Evolutionary conservation across 495 filamentous ascomycete genomes (phyloP).

Genomic region (Daldinia grandis): DNA sequence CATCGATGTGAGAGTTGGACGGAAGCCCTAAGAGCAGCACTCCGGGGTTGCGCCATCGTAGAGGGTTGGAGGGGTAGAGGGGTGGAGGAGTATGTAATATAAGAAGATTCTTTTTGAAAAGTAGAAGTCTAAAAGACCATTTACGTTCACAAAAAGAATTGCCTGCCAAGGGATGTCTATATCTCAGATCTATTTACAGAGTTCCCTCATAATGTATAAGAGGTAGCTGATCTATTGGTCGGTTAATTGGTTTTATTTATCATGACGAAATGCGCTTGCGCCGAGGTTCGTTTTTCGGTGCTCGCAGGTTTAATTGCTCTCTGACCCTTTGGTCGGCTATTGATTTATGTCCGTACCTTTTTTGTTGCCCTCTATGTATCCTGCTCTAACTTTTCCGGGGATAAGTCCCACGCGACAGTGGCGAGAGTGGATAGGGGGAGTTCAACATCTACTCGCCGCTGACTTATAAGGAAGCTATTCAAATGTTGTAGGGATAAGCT

Average conservation of each 20-base stretch:
- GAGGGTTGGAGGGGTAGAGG: background rate
- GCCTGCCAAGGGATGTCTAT: background rate
- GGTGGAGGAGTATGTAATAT: constrained; percentile 7
- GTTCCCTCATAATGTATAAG: background rate
- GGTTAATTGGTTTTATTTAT: constrained; percentile 24
- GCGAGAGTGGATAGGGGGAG: background rate
- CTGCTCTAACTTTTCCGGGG: constrained; percentile 15
- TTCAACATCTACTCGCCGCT: too few relatives aligned
- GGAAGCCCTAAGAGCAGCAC: constrained; percentile 28
- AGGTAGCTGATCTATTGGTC: constrained; percentile 3
- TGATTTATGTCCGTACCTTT: constrained; percentile 40
- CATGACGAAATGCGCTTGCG: constrained; percentile 28
- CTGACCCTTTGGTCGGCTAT: constrained; percentile 31
- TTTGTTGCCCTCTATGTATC: background rate
- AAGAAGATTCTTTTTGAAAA: background rate
- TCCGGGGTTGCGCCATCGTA: constrained; percentile 39
- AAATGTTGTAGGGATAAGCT: too few relatives aligned
- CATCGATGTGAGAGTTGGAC: constrained; percentile 37
- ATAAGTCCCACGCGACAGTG: constrained; percentile 14
- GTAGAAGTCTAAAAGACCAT: background rate
- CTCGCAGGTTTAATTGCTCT: constrained; percentile 12
- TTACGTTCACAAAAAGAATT: background rate
- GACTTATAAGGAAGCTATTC: too few relatives aligned
- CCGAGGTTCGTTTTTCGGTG: constrained; percentile 31
- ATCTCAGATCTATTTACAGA: background rate